Conservation (phyloP, 768 basidiomycete species). For the Leccinum subgranulosum region DNA sequence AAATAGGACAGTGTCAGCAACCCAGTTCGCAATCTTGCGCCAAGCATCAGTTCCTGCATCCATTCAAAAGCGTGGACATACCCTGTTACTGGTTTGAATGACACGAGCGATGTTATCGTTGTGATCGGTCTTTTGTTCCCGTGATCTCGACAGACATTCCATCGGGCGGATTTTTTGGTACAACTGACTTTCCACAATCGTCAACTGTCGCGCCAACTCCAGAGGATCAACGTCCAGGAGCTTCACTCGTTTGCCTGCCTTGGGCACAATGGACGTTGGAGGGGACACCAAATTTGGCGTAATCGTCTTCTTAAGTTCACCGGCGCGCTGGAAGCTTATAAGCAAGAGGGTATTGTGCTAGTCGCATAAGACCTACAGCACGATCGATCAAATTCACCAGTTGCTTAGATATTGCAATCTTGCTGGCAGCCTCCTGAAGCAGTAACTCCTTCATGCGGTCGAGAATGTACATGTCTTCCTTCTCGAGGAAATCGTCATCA, state of each 20-base stretch:
- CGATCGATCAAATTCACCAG: constrained; percentile 73
- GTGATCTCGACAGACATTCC: constrained; percentile 85
- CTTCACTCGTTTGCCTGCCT: constrained; percentile 67
- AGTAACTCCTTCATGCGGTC: constrained; percentile 81
- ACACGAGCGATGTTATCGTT: constrained; percentile 83
- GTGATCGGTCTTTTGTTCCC: constrained; percentile 69
- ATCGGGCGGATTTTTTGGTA: constrained; percentile 87
- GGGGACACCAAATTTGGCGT: constrained; percentile 56
- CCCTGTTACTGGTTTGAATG: constrained; percentile 86
- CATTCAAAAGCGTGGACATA: constrained; percentile 32
- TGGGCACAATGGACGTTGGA: constrained; percentile 75
- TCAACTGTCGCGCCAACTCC: constrained; percentile 90
- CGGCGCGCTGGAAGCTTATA: constrained; percentile 42
- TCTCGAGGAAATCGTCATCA: constrained; percentile 80
- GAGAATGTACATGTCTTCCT: constrained; percentile 80
- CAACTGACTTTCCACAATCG: constrained; percentile 82
- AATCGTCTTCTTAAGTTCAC: constrained; percentile 54
- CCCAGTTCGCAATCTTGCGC: constrained; percentile 86
- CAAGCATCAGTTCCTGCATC: constrained; percentile 1
- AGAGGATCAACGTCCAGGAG: constrained; percentile 83
- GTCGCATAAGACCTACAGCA: constrained; percentile 51
- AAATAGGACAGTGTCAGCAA: constrained; percentile 76
- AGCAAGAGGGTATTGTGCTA: constrained; percentile 5
- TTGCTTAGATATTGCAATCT: constrained; percentile 70
- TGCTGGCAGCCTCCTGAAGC: constrained; percentile 58